phyloP scores from a whole-genome alignment of 495 filamentous ascomycete species.

The Lasiosphaeris hirsuta region DNA sequence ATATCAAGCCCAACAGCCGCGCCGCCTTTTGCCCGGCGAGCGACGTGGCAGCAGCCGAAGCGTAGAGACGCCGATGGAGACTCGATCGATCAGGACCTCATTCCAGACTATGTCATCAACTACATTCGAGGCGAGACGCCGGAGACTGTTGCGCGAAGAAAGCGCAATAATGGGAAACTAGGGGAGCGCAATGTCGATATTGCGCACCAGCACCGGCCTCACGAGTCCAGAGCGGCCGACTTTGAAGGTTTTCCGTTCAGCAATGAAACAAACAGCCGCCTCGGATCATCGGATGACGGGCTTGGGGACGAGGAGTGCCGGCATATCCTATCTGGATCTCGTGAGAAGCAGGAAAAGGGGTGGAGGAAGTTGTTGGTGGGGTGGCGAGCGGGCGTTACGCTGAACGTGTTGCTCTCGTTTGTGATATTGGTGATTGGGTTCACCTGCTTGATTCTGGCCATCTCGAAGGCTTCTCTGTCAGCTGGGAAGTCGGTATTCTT shows the following conservation, averaged over 20 bases:
- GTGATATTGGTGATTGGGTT: slow-evolving; percentile 38
- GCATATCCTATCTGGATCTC: slow-evolving; percentile 7
- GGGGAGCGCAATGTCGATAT: slow-evolving; percentile 32
- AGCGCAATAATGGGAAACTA: slow-evolving; percentile 33
- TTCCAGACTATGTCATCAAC: slow-evolving; percentile 47
- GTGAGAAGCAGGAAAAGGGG: neutral
- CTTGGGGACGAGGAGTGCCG: slow-evolving; percentile 7
- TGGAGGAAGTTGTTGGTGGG: slow-evolving; percentile 25
- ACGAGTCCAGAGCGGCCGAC: slow-evolving; percentile 36
- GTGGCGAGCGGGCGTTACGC: slow-evolving; percentile 41
- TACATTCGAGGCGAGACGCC: slow-evolving; percentile 44
- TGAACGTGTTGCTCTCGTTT: slow-evolving; percentile 35
- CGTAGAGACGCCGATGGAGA: slow-evolving; percentile 10
- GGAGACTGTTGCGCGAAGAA: slow-evolving; percentile 39
- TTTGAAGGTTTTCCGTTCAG: slow-evolving; percentile 25
- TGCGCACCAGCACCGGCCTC: slow-evolving; percentile 19
- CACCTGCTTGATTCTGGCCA: slow-evolving; percentile 36
- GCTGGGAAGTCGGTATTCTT: slow-evolving; percentile 34
- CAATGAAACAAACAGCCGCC: slow-evolving; percentile 4
- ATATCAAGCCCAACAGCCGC: slow-evolving; percentile 16
- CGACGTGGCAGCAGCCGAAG: slow-evolving; percentile 27
- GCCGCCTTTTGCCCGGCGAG: slow-evolving; percentile 14
- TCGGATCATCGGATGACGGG: neutral
- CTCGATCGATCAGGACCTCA: slow-evolving; percentile 35
- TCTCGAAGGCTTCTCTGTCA: slow-evolving; percentile 28